A percentile compares a stretch with the other conserved stretches of the same genome.
Evolutionary conservation across 768 basidiomycete genomes (phyloP).

Genomic region (Trametes cubensis): DNA sequence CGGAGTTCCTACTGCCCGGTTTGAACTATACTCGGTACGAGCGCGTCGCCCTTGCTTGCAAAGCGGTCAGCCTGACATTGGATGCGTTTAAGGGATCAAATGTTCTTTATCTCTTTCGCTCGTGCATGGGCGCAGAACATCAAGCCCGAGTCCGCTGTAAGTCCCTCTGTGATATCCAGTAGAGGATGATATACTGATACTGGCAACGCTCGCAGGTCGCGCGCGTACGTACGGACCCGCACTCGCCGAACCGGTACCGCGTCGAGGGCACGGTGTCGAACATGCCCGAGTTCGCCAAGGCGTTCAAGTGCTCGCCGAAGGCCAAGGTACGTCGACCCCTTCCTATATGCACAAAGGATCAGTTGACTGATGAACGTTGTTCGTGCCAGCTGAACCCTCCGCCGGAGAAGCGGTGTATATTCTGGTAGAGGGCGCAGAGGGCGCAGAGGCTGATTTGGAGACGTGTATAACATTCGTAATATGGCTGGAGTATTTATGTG

Average conservation of each 20-base stretch:
- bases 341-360: background rate
- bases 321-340: conserved; percentile 60
- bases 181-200: background rate
- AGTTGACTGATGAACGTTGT: background rate
- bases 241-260: conserved; percentile 79
- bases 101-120: conserved; percentile 92
- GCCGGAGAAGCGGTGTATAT: conserved; percentile 70
- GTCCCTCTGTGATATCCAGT: conserved; percentile 29
- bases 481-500: conserved; percentile 12
- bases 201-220: conserved; percentile 50
- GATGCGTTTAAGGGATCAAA: conserved; percentile 71
- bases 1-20: conserved; percentile 81
- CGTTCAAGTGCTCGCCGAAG: conserved; percentile 78
- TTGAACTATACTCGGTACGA: conserved; percentile 69
- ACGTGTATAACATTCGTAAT: conserved; percentile 3
- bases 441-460: background rate
- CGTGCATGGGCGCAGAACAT: conserved; percentile 86
- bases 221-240: conserved; percentile 85
- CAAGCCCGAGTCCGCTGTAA: conserved; percentile 75
- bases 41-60: background rate
- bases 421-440: conserved; percentile 59
- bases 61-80: background rate
- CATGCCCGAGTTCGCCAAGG: conserved; percentile 84
- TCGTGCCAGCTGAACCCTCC: conserved; percentile 76
- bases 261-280: conserved; percentile 88